Conservation (phyloP, 1,284 basidiomycete species). For the Hemileia vastatrix region DNA sequence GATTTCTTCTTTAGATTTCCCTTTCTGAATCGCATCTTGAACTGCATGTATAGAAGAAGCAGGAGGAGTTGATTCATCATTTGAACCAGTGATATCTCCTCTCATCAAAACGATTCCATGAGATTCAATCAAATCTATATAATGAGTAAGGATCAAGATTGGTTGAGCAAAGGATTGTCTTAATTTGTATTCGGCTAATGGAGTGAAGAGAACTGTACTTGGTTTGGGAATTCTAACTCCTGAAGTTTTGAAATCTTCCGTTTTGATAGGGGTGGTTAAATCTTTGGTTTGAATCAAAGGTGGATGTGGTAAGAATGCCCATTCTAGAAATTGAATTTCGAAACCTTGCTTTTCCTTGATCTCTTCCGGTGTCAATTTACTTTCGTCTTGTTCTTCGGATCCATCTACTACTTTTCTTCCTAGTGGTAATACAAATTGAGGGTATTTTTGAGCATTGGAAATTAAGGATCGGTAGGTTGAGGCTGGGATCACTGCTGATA, state of each 20-base stretch:
- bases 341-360: conserved; percentile 29
- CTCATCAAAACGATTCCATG: conserved; percentile 77
- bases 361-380: no score
- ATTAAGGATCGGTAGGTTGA: conserved; percentile 65
- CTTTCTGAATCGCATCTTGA: conserved; percentile 49
- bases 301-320: conserved; percentile 31
- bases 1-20: not conserved
- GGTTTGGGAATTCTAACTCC: no score
- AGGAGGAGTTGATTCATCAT: conserved; percentile 45
- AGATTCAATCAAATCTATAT: conserved; percentile 71
- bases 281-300: not conserved
- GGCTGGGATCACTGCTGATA: conserved; percentile 58
- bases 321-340: conserved; percentile 41
- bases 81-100: conserved; percentile 65
- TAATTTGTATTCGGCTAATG: conserved; percentile 85
- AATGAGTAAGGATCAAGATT: conserved; percentile 77
- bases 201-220: conserved; percentile 69
- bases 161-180: conserved; percentile 80
- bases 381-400: no score
- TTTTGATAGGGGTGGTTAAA: no score
- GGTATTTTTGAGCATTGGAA: conserved; percentile 55
- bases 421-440: conserved; percentile 70
- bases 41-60: conserved; percentile 46
- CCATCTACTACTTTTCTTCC: no score
- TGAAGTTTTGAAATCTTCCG: no score